These are phyloP conservation scores for Ophiostoma fasciatum DNA, from an alignment of 2,329 filamentous ascomycete species.

Conservation along the genomic window DNA sequence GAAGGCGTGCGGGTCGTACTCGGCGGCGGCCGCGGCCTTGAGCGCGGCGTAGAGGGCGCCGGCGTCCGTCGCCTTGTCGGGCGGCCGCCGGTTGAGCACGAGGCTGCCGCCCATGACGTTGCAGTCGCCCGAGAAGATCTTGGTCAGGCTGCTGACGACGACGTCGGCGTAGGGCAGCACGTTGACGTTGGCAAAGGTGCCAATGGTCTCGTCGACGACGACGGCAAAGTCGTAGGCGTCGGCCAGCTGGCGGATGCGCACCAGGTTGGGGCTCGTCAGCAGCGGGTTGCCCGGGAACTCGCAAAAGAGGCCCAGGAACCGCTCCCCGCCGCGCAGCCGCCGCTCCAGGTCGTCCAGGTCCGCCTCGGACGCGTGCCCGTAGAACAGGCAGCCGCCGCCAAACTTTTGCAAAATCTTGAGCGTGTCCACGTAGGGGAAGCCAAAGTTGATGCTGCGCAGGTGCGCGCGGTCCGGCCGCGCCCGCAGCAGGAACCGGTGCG, in stretches of 20 bases:
- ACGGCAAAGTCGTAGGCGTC: constrained; percentile 78
- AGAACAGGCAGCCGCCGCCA: constrained; percentile 77
- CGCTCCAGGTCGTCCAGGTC: constrained; percentile 75
- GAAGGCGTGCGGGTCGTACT: constrained; percentile 70
- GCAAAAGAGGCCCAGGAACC: constrained; percentile 73
- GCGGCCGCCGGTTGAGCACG: constrained; percentile 47
- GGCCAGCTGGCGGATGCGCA: constrained; percentile 64
- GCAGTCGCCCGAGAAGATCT: constrained; percentile 92
- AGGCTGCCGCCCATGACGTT: constrained; percentile 92
- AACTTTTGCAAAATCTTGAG: constrained; percentile 92
- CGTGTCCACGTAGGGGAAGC: constrained; percentile 97
- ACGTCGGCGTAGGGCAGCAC: constrained; percentile 81
- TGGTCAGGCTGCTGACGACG: constrained; percentile 88
- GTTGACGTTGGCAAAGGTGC: constrained; percentile 91
- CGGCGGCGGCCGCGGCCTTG: constrained; percentile 46
- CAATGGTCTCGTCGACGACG: constrained; percentile 90
- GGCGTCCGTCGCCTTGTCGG: constrained; percentile 30
- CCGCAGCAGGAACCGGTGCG: constrained; percentile 59
- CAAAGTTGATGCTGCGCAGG: constrained; percentile 72
- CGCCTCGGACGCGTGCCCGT: constrained; percentile 60
- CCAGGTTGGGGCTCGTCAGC: constrained; percentile 68
- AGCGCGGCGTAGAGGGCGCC: constrained; percentile 40
- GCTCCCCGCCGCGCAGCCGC: constrained; percentile 56
- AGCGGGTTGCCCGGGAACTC: constrained; percentile 93
- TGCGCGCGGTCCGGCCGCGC: constrained; percentile 35